Evolutionary conservation across 805 yeast species (phyloP), one percentile per base, ranked within the genome.

Genomic region (Blastobotrys parvus): DNA sequence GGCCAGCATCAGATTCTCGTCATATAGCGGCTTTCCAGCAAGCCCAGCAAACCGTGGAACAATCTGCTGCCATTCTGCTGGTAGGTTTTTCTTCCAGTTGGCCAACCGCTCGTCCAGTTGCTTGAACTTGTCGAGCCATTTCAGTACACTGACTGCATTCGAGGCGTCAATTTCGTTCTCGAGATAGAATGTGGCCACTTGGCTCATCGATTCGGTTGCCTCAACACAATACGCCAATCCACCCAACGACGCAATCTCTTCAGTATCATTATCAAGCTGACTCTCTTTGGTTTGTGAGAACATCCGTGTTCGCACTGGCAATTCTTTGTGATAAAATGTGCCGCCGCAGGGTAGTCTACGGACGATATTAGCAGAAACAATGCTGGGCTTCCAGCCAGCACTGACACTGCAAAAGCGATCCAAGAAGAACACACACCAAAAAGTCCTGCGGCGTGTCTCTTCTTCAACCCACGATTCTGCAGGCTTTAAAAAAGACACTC

Each of bases 141-240:
- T 34, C 10, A 41, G 39, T 13, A 32, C 10, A 15, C 18, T 17
- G 4, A 15, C 13, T 13, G 15, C 6, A 17, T 15, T 32, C 4
- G 10, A 13, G 4, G 21, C 15, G 21, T 17, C 18, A 15, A 17
- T 32, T 18, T 32, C 18, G 15, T 32, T 13, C 6, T 32, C 19
- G 11, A 46, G 37, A 27, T 39, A 46, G 18, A 43, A 43, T 6
- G 39, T 20, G 11, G 46, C 43, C 13, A 43, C 43, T 11, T 16
- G 31, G 11, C 30, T 23, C 25, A 43, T 21, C 18, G 35, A 33
- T 20, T 43, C 46, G 7, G 46, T 39, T 3, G 46, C 46, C 21
- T 43, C 46, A 22, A 39, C 39, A 15, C 27, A 43, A 27, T 43
- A 43, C 16, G 46, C 38, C 39, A 39, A 16, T 15, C 46, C 46